Conservation (phyloP, 305 asterid species). For the Fraxinus dipetala region DNA sequence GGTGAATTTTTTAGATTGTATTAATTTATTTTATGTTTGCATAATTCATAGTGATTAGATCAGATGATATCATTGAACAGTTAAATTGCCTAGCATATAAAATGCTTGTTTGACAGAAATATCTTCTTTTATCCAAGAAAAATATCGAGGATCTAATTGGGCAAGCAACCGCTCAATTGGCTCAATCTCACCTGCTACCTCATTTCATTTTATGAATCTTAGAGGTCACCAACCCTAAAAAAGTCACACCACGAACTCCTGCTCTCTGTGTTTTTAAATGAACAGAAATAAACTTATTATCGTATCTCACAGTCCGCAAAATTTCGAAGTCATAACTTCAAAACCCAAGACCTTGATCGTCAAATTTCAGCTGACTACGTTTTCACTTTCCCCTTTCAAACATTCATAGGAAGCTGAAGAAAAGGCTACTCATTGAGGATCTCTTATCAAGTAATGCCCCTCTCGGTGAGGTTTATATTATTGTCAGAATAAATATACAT, state of each 20-base stretch:
- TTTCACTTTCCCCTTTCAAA: background rate
- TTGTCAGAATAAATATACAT: background rate
- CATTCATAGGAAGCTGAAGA: conserved; percentile 2
- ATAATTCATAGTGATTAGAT: background rate
- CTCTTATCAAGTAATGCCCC: background rate
- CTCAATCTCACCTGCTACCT: background rate
- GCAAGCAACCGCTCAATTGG: background rate
- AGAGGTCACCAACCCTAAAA: background rate
- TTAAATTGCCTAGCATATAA: background rate
- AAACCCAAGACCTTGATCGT: background rate
- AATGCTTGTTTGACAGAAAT: background rate
- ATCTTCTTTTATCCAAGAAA: background rate
- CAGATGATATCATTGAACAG: background rate
- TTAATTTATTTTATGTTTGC: background rate
- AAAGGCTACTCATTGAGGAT: background rate
- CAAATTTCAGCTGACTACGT: background rate
- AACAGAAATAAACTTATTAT: background rate
- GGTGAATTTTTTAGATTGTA: background rate
- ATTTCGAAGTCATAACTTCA: background rate
- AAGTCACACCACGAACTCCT: background rate
- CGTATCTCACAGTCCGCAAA: background rate
- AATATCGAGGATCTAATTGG: background rate
- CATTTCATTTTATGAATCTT: background rate
- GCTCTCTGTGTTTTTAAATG: background rate
- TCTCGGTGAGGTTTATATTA: background rate